Conservation (phyloP, 352 stramenopile genomes). For the Salisapilia sapeloensis region DNA sequence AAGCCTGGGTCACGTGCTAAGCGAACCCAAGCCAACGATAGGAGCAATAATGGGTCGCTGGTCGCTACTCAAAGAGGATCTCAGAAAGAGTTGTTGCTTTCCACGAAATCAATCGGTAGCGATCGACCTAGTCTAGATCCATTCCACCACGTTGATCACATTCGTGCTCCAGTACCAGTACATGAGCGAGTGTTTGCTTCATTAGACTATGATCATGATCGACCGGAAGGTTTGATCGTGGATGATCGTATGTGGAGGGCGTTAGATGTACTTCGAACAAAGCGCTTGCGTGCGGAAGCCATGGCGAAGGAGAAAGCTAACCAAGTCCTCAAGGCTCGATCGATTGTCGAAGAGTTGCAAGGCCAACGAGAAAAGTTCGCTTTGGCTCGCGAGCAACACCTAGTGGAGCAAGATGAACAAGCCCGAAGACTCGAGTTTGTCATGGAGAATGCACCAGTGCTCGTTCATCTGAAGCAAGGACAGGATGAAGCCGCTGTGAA, state of each 20-base stretch:
- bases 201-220: slow-evolving; percentile 53
- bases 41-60: too few species aligned
- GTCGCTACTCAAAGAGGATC: too few species aligned
- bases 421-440: slow-evolving; percentile 12
- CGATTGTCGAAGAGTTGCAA: slow-evolving; percentile 35
- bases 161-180: too few species aligned
- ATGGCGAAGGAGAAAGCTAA: slow-evolving; percentile 33
- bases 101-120: too few species aligned
- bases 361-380: slow-evolving; percentile 24
- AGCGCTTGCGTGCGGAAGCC: slow-evolving; percentile 51
- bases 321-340: slow-evolving; percentile 17
- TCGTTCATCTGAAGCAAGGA: slow-evolving; percentile 84
- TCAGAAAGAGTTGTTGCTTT: too few species aligned
- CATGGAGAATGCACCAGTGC: slow-evolving; percentile 51
- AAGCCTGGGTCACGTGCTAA: too few species aligned
- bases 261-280: slow-evolving; percentile 35
- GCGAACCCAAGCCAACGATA: too few species aligned
- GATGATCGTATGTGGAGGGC: slow-evolving; percentile 51
- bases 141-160: too few species aligned
- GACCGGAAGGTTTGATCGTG: slow-evolving; percentile 35
- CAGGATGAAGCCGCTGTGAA: slow-evolving; percentile 60
- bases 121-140: too few species aligned
- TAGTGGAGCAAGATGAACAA: slow-evolving; percentile 1
- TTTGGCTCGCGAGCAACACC: slow-evolving; percentile 10
- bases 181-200: too few species aligned